A percentile compares a stretch with the other conserved stretches of the same genome.
phyloP scores from a whole-genome alignment of 768 basidiomycete species.

The Mycena latifolia region DNA sequence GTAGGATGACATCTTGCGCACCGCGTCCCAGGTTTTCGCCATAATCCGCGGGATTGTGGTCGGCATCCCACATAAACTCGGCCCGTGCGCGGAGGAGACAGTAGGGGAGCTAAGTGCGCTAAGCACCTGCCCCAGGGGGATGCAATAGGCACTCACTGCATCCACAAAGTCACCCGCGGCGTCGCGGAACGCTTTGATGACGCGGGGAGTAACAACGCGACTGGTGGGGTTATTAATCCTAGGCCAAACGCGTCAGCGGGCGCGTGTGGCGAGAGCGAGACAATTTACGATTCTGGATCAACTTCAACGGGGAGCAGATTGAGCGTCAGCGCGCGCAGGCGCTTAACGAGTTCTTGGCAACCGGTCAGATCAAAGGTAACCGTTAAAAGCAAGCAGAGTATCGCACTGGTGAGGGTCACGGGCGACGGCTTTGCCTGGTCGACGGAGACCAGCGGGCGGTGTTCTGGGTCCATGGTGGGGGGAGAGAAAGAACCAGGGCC shows the following conservation, averaged over 20 bases:
- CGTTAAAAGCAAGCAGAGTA: slow-evolving; percentile 14
- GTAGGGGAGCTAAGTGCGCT: slow-evolving; percentile 70
- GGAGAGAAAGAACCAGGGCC: not conserved
- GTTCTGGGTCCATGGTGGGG: slow-evolving; percentile 56
- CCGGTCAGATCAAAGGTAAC: slow-evolving; percentile 1
- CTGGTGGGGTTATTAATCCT: slow-evolving; percentile 82
- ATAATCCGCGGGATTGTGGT: slow-evolving; percentile 85
- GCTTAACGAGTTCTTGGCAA: slow-evolving; percentile 74
- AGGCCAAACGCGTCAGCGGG: not conserved
- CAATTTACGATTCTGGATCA: slow-evolving; percentile 51
- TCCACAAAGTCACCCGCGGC: slow-evolving; percentile 92
- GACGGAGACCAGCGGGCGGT: slow-evolving; percentile 61
- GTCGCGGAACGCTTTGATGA: slow-evolving; percentile 80
- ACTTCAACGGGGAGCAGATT: slow-evolving; percentile 87
- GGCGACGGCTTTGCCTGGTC: slow-evolving; percentile 70
- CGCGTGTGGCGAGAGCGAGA: not conserved
- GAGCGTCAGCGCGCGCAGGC: slow-evolving; percentile 81
- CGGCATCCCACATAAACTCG: slow-evolving; percentile 87
- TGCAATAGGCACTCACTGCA: slow-evolving; percentile 54
- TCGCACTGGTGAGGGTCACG: slow-evolving; percentile 81
- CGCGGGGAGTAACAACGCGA: slow-evolving; percentile 84
- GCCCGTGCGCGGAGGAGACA: slow-evolving; percentile 82
- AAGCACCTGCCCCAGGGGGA: not conserved
- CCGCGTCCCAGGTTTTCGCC: slow-evolving; percentile 89
- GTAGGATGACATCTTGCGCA: slow-evolving; percentile 42